Base-by-base conservation (phyloP, 2,329 filamentous ascomycete genomes). In the Diaporthe vaccinii region DNA sequence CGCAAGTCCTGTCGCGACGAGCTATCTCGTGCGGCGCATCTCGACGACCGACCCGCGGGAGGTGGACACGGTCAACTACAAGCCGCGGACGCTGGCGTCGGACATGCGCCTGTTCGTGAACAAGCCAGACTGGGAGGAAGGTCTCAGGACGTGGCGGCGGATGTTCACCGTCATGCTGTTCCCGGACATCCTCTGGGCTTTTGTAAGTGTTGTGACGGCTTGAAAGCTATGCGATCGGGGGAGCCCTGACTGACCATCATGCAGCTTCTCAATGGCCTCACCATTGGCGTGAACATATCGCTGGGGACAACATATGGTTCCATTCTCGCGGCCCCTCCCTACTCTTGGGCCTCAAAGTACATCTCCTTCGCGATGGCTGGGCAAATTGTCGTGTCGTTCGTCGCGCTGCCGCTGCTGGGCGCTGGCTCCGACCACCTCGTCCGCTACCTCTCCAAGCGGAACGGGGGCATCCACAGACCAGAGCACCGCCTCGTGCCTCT, bases 241-340 rank as follows among this genome's bases (percentile, higher is more conserved):
- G 61, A 34, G 4, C 6, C 28, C 41, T 15, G 28, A 17, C 62
- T 67, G 62, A 67, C 62, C 20, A n/a, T 17, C 10, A n/a, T 8
- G 2, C 28, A 75, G 44, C 51, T 70, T 53, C 65, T 75, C 20
- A 75, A 75, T 55, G 73, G 74, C 22, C 53, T 76, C 15, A 62
- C 61, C 5, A 61, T 75, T 20, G 85, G 85, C 1, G 81, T 83
- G 65, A 86, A 86, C 74, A 83, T 87, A 31, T 84, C 83, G n/a
- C 82, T 86, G 25, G 83, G 82, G 9, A 85, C 84, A 1, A 86
- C 84, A 0, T 87, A 86, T 74, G 81, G 82, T 28, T 80, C 73
- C 44, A 83, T 86, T 49, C 69, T 86, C 25, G 79, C 81, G 4
- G 76, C 77, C 2, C 73, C 82, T 0, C 83, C 83, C 0, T 86